A percentile compares a stretch with the other conserved stretches of the same genome.
Evolutionary conservation across 208 protist genomes (phyloP).

Genomic region (Porcisia hertigi): DNA sequence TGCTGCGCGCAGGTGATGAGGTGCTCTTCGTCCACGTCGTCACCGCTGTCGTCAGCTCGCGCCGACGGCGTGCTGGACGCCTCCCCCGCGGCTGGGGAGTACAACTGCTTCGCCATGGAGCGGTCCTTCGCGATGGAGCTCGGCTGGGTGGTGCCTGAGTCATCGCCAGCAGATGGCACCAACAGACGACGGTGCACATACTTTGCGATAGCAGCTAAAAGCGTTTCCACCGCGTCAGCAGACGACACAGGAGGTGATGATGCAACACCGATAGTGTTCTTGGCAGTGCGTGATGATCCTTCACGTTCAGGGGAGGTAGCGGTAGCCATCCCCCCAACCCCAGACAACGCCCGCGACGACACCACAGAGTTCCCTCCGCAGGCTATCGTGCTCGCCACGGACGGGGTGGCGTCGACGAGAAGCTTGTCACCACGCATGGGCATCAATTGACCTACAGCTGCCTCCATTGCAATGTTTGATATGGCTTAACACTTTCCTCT

Average conservation of each 20-base stretch:
- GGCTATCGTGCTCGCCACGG: background rate
- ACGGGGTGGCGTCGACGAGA: background rate
- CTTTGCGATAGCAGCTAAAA: background rate
- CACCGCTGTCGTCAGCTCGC: background rate
- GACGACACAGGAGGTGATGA: background rate
- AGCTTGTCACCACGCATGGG: background rate
- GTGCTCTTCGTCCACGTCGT: background rate
- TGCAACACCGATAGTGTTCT: background rate
- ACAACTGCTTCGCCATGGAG: background rate
- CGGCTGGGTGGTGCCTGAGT: background rate
- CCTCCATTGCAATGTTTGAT: no score
- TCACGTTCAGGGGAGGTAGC: background rate
- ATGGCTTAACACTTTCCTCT: background rate
- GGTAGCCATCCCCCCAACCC: background rate
- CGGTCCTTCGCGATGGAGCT: background rate
- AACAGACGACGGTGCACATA: slow-evolving; percentile 4
- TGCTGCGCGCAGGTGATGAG: slow-evolving; percentile 2
- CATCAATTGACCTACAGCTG: background rate
- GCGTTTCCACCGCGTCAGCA: slow-evolving; percentile 1
- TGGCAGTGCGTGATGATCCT: background rate
- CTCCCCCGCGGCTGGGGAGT: background rate
- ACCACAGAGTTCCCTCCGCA: background rate
- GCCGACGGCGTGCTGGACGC: background rate
- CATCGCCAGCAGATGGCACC: background rate
- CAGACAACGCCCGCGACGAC: background rate